Evolutionary conservation across 1,284 basidiomycete genomes (phyloP).

Genomic region (Cryptococcus wingfieldii): DNA sequence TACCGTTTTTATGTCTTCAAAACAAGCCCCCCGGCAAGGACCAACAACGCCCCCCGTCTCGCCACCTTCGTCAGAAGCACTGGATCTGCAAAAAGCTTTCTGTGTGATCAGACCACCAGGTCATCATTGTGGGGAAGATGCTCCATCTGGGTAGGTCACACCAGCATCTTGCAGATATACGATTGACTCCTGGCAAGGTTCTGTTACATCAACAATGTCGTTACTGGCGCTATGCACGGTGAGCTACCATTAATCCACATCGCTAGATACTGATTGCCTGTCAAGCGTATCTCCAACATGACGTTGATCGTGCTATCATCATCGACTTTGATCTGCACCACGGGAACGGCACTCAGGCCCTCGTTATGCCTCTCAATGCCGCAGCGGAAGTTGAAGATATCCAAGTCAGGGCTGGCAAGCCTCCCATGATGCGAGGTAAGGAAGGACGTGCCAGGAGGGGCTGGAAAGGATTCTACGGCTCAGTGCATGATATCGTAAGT

Average conservation of each 20-base stretch:
- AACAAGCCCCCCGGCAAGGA: slow-evolving; percentile 34
- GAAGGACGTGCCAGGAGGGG: slow-evolving; percentile 51
- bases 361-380: slow-evolving; percentile 87
- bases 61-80: neutral
- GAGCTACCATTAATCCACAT: slow-evolving; percentile 8
- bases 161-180: neutral
- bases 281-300: slow-evolving; percentile 72
- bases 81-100: slow-evolving; percentile 58
- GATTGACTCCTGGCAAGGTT: slow-evolving; percentile 51
- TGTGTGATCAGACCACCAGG: slow-evolving; percentile 82
- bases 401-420: slow-evolving; percentile 52
- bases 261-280: neutral
- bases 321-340: slow-evolving; percentile 95
- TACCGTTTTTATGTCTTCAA: slow-evolving; percentile 27
- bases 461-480: slow-evolving; percentile 77
- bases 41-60: slow-evolving; percentile 24
- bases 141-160: slow-evolving; percentile 64
- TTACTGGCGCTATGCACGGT: slow-evolving; percentile 87
- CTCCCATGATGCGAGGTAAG: slow-evolving; percentile 35
- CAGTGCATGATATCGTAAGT: slow-evolving; percentile 76
- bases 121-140: slow-evolving; percentile 84
- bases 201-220: slow-evolving; percentile 92
- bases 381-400: slow-evolving; percentile 68
- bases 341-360: slow-evolving; percentile 81
- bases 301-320: slow-evolving; percentile 73